Base-by-base conservation (phyloP, 345 rosid genomes). In the Boechera retrofracta region DNA sequence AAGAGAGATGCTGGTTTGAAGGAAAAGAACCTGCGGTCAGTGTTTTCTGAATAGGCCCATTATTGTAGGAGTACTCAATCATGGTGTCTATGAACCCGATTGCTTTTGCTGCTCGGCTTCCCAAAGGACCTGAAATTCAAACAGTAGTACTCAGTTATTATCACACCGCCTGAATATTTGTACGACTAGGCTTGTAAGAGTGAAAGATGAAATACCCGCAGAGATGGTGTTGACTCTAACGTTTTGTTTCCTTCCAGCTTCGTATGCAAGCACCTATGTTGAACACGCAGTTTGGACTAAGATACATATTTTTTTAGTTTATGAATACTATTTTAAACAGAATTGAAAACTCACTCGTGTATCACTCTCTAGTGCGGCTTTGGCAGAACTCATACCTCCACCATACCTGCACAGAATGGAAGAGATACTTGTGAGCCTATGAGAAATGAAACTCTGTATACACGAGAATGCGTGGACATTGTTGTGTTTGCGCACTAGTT, bases 311-410 rank as follows among this genome's bases (percentile, higher is more conserved):
- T 8, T 10, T 33, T 8, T n/a, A 28, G 63, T 41, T 51, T 31
- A 28, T 42, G 33, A 61, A 24, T 21, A 77, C 38, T 39, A 7
- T n/a, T 26, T 28, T 49, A n/a, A 44, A 5, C 18, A 54, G 8
- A 38, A 31, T 2, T 7, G 9, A 24, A 69, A 69, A 75, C 86
- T 65, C 75, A 85, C 99, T 26, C 91, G 85, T 6, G 98, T 91
- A 65, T 93, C 99, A 76, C 99, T 95, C 83, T 95, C 98, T 41
- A 95, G 80, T 29, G 99, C 97, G 18, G 99, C 90, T 85, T 95
- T 95, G 15, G 99, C 98, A 49, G 99, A 93, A 81, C 96, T 95
- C 98, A 95, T 91, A 53, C 99, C 98, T 67, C 99, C 98, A 79
- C 99, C 99, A 8, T 95, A 95, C 71, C 99, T 95, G 84, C 68